Base-by-base conservation (phyloP, 192 early-diverging fungal genomes). In the Linnemannia hyalina region DNA sequence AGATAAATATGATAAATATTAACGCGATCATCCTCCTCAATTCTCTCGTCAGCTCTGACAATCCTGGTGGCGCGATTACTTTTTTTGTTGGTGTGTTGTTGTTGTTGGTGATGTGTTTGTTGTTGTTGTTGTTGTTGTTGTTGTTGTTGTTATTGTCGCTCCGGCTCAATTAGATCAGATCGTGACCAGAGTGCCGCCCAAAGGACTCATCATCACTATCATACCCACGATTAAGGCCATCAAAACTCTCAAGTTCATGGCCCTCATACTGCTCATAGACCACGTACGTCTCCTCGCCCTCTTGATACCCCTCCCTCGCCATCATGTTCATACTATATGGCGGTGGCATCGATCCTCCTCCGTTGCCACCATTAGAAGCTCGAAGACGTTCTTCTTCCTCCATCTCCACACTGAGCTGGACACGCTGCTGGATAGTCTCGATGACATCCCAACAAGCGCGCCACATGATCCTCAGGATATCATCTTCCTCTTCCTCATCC, bases 171-270 rank as follows among this genome's bases (percentile, higher is more conserved):
- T 65, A 73, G 6, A 63, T 71, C 54, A 73, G 23, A 18, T 72
- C 77, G 22, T 82, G 75, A 4, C 13, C 63, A 40, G 72, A 81
- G 2, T 26, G 49, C 38, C 76, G 74, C 23, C 35, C 74, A 54
- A 80, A 80, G 23, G 78, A 80, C 20, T 81, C 84, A n/a, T 86
- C 79, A 23, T 86, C 84, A 38, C 78, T 80, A 46, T 86, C 84
- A 26, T 69, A 81, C 1, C 78, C 73, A 0, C 72, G 69, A 6
- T 15, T 57, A 70, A 70, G 78, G 18, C 71, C 78, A 54, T 86
- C 84, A 47, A 77, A 74, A 29, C 78, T 77, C 42, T 81, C 84
- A 16, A 15, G 38, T 23, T 80, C 74, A 9, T 49, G 52, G 5
- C 55, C 73, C 32, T 78, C 54, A 22, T 80, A 75, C 16, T 81